These are phyloP conservation scores for Phytophthora constricta DNA, from an alignment of 352 stramenopile genomes.

Conservation along the genomic window DNA sequence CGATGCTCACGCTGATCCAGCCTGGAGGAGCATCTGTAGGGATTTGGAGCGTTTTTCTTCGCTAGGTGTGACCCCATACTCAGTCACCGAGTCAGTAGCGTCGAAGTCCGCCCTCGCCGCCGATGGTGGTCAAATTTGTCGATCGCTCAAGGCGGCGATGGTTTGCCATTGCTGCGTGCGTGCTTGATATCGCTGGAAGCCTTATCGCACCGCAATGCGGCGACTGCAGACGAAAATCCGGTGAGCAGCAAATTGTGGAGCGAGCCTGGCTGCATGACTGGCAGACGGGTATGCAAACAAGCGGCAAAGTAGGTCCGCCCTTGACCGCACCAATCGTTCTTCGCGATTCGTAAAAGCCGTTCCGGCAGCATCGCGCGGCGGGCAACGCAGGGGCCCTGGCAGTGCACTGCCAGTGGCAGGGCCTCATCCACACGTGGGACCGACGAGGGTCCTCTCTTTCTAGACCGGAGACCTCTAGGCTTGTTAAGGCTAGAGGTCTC, in stretches of 20 bases:
- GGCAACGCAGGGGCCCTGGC: too few species aligned
- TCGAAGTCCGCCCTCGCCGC: too few species aligned
- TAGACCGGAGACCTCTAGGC: too few species aligned
- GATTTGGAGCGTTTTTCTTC: too few species aligned
- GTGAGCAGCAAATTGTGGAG: neutral
- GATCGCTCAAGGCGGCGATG: neutral
- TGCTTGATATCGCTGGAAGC: neutral
- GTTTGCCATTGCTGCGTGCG: neutral
- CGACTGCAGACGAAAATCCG: neutral
- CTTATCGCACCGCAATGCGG: neutral
- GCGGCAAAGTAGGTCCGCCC: neutral
- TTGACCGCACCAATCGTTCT: neutral
- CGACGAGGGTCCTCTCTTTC: slow-evolving; percentile 5
- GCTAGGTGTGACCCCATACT: too few species aligned
- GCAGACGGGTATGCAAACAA: neutral
- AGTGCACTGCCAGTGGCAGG: neutral
- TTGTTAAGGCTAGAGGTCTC: neutral
- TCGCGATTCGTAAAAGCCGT: too few species aligned
- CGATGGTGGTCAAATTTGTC: too few species aligned
- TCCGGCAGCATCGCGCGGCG: too few species aligned
- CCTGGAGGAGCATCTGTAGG: too few species aligned
- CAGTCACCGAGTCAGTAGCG: too few species aligned
- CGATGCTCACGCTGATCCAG: too few species aligned
- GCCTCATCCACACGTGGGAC: slow-evolving; percentile 35
- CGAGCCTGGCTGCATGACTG: too few species aligned